Percentiles rank a stretch among this genome's conserved stretches.
Conservation (phyloP, 352 stramenopile species). For the Globisporangium solare region DNA sequence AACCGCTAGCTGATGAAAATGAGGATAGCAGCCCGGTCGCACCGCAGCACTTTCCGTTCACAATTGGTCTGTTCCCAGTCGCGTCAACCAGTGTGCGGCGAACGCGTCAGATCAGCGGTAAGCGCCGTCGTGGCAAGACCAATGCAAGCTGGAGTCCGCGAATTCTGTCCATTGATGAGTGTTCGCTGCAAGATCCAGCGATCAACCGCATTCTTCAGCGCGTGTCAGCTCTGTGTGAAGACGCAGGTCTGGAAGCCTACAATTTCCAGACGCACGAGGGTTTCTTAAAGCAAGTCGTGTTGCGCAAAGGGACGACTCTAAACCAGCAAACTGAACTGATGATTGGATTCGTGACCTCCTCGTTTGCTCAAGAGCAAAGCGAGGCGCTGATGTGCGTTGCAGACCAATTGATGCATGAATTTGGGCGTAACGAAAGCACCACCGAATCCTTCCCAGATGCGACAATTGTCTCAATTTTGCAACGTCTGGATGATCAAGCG, state of each 20-base stretch:
- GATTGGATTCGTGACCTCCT: constrained; percentile 58
- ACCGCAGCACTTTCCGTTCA: constrained; percentile 31
- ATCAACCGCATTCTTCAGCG: constrained; percentile 43
- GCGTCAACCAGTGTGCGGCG: constrained; percentile 38
- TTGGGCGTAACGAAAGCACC: constrained; percentile 1
- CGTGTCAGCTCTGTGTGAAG: constrained; percentile 26
- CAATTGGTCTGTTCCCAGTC: constrained; percentile 68
- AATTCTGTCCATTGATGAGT: constrained; percentile 63
- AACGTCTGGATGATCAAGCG: constrained; percentile 57
- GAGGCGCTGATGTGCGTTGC: constrained; percentile 28
- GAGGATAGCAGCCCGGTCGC: neutral
- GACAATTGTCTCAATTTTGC: constrained; percentile 52
- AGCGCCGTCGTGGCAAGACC: constrained; percentile 26
- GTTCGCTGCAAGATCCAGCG: constrained; percentile 36
- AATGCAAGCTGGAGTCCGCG: constrained; percentile 49
- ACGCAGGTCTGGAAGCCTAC: constrained; percentile 37
- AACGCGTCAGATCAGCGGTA: constrained; percentile 27
- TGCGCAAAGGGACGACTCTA: constrained; percentile 39
- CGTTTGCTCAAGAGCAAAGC: constrained; percentile 32
- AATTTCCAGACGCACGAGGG: constrained; percentile 54
- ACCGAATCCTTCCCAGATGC: neutral
- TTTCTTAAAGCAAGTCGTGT: constrained; percentile 64
- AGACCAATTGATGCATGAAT: constrained; percentile 20
- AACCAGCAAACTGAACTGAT: constrained; percentile 40
- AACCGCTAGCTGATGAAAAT: constrained; percentile 7